Base-by-base conservation (phyloP, 352 stramenopile genomes). In the Phytophthora syringae region DNA sequence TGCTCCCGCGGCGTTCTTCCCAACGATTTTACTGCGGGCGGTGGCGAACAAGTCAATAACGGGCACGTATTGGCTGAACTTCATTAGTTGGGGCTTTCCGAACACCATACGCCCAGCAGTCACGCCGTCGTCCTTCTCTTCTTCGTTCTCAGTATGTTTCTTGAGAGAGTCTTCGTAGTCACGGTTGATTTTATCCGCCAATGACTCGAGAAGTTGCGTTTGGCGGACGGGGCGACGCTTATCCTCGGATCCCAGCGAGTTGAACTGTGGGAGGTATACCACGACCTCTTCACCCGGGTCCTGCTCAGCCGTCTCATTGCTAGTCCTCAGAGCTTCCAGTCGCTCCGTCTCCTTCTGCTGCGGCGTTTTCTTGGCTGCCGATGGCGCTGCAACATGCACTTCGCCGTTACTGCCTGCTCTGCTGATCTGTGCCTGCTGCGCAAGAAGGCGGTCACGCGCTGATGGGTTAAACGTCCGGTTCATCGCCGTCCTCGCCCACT, bases 211-310 rank as follows among this genome's bases (percentile, higher is more conserved):
- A 10, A 85, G 37, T 42, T 89, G 76, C 1, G 66, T 79, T 64
- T 88, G 76, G 28, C 80, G 78, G 1, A 76, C 50, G 2, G 78
- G 80, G n/a, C 80, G 74, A 21, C 76, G 76, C 59, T 72, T 76
- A 42, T 87, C 67, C 34, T 82, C 78, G n/a, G 82, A 89, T 0
- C 82, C 82, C 7, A 91, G 62, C 32, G 82, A 90, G 39, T 89
- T 88, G 47, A 82, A 89, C 27, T 83, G 78, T 7, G 79, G 76
- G 2, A 89, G 52, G 32, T 86, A 80, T 32, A 87, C 69, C 18
- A 75, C 77, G 0, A 77, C 64, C 24, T 82, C 72, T 3, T 82
- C 62, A 9, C 62, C 62, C 5, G 61, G 57, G 45, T 79, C 66
- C 47, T 42, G 24, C 12, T 70, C 49, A 27, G 62, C 36, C 24